Evolutionary conservation across 495 filamentous ascomycete genomes (phyloP), one percentile per base, ranked within the genome.

Genomic region (Hyaloscypha variabilis): DNA sequence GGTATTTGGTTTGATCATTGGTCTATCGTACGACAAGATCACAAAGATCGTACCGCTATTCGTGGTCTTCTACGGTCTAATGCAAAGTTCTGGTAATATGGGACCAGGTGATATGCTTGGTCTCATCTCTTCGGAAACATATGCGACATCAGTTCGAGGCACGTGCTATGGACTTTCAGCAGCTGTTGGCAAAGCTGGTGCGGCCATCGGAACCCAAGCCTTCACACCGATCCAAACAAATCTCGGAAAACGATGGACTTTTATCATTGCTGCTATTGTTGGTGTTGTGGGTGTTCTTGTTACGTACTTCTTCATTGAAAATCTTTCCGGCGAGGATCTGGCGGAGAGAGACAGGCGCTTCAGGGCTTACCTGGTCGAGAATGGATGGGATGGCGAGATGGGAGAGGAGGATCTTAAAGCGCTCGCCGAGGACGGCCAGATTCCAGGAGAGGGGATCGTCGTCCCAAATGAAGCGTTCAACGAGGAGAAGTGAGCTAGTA

Each of bases 41-140:
- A 81, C 75, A 8, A 82, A 81, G 55, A 82, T 84, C 52, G 62
- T 82, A 0, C 82, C 2, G 4, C 74, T 83, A 11, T 85, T 85
- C 71, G 77, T 85, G n/a, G 71, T 84, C 36, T 79, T 84, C 64
- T 85, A 84, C 68, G 83, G 81, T 5, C 71, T 85, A 8, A 82
- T 85, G 80, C 76, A 79, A 28, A 79, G 77, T 50, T 80, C 72
- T 8, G 81, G 81, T n/a, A 82, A 84, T 53, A 66, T 83, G 6
- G 83, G 83, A 1, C 82, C 82, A 0, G 82, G 82, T 0, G 79
- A 83, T 53, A 82, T 82, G 78, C 72, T 84, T 17, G 81, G 81
- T 5, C 68, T 85, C 3, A 57, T 83, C 0, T 82, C 81, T 0
- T 83, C 80, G 0, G 82, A 85, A 58, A 74, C 76, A 8, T 85